A percentile compares a stretch with the other conserved stretches of the same genome.
Evolutionary conservation across 1,139 yeast genomes (phyloP).

Genomic region (Arxiozyma slooffiae): DNA sequence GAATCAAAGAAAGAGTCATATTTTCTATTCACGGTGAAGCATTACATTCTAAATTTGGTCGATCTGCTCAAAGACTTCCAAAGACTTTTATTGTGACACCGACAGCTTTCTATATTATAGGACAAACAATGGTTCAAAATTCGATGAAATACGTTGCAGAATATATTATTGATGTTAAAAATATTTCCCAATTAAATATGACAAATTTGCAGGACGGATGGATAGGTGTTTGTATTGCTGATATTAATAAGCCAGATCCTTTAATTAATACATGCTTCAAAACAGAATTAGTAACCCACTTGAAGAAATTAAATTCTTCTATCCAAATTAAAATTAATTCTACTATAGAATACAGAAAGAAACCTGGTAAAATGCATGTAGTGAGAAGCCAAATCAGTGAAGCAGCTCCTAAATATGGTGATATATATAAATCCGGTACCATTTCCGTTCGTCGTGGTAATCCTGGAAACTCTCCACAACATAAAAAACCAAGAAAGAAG

Average conservation of each 20-base stretch:
- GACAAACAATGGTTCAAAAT: constrained; percentile 63
- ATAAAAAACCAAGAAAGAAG: constrained; percentile 52
- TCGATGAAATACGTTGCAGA: constrained; percentile 63
- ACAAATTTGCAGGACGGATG: constrained; percentile 85
- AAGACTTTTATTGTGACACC: constrained; percentile 65
- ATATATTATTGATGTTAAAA: constrained; percentile 47
- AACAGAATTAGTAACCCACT: constrained; percentile 76
- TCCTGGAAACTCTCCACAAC: constrained; percentile 61
- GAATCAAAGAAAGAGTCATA: constrained; percentile 58
- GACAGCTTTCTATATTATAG: constrained; percentile 53
- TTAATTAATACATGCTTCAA: constrained; percentile 74
- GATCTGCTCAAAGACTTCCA: constrained; percentile 74
- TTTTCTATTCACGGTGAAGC: constrained; percentile 80
- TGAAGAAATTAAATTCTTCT: constrained; percentile 53
- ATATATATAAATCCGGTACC: constrained; percentile 77
- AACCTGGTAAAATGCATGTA: constrained; percentile 71
- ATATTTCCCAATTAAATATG: constrained; percentile 56
- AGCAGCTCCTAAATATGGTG: constrained; percentile 55
- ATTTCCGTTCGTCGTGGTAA: constrained; percentile 75
- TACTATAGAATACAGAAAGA: constrained; percentile 74
- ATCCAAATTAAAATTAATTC: constrained; percentile 60
- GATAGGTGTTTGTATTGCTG: constrained; percentile 64
- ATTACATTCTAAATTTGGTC: constrained; percentile 76
- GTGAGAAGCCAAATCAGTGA: constrained; percentile 59
- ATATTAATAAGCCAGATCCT: constrained; percentile 60